Evolutionary conservation across 176 grass and related monocot species (phyloP), one percentile per base, ranked within the genome.

Genomic region (Themeda triandra): DNA sequence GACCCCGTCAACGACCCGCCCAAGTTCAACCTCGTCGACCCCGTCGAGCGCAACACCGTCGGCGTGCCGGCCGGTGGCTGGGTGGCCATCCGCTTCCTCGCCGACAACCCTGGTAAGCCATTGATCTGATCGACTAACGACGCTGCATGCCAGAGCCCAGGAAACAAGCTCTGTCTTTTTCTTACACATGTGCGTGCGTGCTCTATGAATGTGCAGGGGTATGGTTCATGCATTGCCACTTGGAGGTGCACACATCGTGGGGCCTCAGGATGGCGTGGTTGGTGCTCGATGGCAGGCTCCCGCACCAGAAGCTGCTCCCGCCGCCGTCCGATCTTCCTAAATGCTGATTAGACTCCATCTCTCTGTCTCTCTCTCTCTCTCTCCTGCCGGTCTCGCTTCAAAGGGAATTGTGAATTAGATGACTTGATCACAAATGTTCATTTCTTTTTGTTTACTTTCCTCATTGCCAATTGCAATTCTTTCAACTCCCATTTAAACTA

Each of bases 11-110:
- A 87, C 17, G 89, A 91, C 65, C 91, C 91, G 0, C 13, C 89
- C 42, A 76, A 76, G 71, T 97, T 90, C 89, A 94, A 97, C 86
- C 89, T 97, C 75, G 77, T 90, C 62, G 92, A 97, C 79, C 94
- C 92, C 35, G 89, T 97, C 78, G 92, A 97, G 67, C 83, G 92
- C 29, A 97, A 97, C 79, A 97, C 94, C 48, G 66, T 92, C 54
- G 84, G 87, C 15, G 92, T 97, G 59, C 89, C 92, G 7, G 39
- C 89, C 33, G 89, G 87, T 18, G 94, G 94, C 0, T 97, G 94
- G 94, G 87, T 92, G 4, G 89, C 92, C 7, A 92, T 97, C 12
- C 87, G 94, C 17, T 97, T 97, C 92, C 87, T 41, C 2, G 89
- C 94, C 0, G 94, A 97, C 68, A 97, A 97, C 78, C 94, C 94